Percentiles rank a stretch among this genome's conserved stretches.
Conservation (phyloP, 2,329 filamentous ascomycete species). For the Dactylellina haptotyla region DNA sequence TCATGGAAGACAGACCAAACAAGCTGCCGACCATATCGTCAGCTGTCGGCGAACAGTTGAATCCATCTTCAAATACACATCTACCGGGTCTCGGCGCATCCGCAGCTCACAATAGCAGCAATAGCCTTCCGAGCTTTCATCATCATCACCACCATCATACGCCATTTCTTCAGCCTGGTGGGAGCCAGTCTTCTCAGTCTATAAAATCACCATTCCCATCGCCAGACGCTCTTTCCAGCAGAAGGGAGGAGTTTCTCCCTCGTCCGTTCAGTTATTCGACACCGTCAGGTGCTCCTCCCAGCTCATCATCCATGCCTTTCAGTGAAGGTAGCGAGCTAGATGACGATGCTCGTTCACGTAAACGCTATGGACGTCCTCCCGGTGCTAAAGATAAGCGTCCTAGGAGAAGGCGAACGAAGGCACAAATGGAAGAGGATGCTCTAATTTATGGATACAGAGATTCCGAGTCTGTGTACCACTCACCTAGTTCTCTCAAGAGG, state of each 20-base stretch:
- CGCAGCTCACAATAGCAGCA: conserved; percentile 17
- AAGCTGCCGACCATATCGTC: conserved; percentile 41
- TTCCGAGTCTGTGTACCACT: conserved; percentile 50
- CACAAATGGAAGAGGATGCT: conserved; percentile 53
- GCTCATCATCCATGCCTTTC: conserved; percentile 25
- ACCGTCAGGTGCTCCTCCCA: conserved; percentile 15
- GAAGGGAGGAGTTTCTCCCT: conserved; percentile 48
- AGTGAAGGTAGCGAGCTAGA: conserved; percentile 41
- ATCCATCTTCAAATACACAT: conserved; percentile 11
- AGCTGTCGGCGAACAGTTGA: conserved; percentile 38
- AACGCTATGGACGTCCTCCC: conserved; percentile 49
- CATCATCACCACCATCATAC: conserved; percentile 43
- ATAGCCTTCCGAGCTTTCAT: conserved; percentile 41
- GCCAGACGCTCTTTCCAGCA: conserved; percentile 41
- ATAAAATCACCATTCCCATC: conserved; percentile 51
- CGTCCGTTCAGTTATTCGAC: conserved; percentile 39
- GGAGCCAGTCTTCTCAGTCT: conserved; percentile 15
- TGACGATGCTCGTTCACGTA: conserved; percentile 45
- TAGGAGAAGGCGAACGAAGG: conserved; percentile 48
- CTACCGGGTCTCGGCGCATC: conserved; percentile 32
- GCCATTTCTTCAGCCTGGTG: conserved; percentile 35
- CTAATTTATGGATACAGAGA: conserved; percentile 51
- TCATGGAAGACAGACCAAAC: conserved; percentile 37
- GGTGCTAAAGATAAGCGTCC: conserved; percentile 53
- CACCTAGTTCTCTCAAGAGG: conserved; percentile 48